Evolutionary conservation across 2,329 filamentous ascomycete genomes (phyloP), one percentile per base, ranked within the genome.

Genomic region (Grosmannia penicillata): DNA sequence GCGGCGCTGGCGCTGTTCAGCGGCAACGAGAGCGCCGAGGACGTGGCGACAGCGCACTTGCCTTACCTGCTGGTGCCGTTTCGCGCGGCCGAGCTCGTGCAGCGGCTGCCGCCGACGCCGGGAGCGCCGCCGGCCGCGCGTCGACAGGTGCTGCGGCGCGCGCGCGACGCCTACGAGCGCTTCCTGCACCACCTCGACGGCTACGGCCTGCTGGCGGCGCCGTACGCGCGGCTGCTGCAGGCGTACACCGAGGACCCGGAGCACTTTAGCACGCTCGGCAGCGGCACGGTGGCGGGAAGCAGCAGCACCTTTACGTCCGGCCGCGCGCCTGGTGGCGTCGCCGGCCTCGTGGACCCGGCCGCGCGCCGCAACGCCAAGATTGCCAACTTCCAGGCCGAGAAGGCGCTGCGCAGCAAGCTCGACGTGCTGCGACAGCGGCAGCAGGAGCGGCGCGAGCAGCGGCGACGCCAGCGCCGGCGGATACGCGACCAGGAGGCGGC

Each of bases 21-120:
- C 48, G 68, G 77, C 26, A 98, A 98, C 58, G 91, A 98, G 58
- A 71, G 73, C 1, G 59, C 89, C 28, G 91, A 98, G 44, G 91
- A 98, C 60, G 63, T 95, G 24, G 66, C 82, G 13, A 93, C 89
- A 1, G 68, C 71, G n/a, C 79, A 93, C 51, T 62, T 98, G 24
- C 84, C 85, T 60, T 93, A 89, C 56, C 70, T 98, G 44, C 70
- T 85, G 18, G 72, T 87, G 44, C 70, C 81, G 56, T 85, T 78
- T 56, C 73, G 79, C 51, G 64, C 91, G 38, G 89, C 86, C 25
- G 86, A 94, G 53, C 68, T 95, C 11, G 63, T 80, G 27, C 75
- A 84, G 51, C 78, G 74, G 47, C 66, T 79, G 43, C 75, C 72
- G 42, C 65, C 7, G 57, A 59, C 30, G 23, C 19, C 18, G 3